Conservation (phyloP, 2,329 filamentous ascomycete species). For the Aspergillus texensis region DNA sequence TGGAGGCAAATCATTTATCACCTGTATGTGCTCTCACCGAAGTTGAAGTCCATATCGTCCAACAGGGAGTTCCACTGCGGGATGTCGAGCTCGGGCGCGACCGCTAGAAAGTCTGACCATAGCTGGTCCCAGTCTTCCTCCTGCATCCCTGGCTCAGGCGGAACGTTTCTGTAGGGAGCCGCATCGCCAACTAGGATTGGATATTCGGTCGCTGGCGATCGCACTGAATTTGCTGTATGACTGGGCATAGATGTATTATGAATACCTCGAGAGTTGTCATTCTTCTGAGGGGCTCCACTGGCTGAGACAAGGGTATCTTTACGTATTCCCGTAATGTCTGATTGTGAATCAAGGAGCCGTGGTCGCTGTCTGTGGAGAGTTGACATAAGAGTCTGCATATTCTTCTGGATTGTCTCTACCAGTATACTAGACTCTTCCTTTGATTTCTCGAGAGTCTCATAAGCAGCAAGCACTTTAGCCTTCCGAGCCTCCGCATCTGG, state of each 20-base stretch:
- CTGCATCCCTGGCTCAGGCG: not conserved
- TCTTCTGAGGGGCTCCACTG: too few species aligned
- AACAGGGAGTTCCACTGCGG: constrained; percentile 1
- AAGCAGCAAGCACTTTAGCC: constrained; percentile 8
- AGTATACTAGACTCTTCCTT: constrained; percentile 1
- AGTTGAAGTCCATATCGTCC: not conserved
- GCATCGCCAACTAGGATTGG: not conserved
- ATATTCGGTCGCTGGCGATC: too few species aligned
- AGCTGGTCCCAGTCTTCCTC: not conserved
- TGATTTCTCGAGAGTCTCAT: constrained; percentile 7
- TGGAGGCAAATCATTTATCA: not conserved
- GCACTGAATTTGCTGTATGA: not conserved
- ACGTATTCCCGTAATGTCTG: not conserved
- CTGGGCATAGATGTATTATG: not conserved
- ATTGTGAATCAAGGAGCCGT: not conserved
- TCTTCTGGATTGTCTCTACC: constrained; percentile 3
- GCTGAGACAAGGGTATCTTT: not conserved
- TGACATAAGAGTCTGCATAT: constrained; percentile 6
- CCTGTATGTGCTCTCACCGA: not conserved
- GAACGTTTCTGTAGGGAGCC: not conserved
- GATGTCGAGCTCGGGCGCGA: not conserved
- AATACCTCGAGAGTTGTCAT: too few species aligned
- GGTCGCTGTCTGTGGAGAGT: not conserved
- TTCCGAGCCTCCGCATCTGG: constrained; percentile 19
- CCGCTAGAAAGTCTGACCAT: not conserved